These are phyloP conservation scores for Talaromyces wortmannii DNA, from an alignment of 495 filamentous ascomycete genomes.

Conservation along the genomic window DNA sequence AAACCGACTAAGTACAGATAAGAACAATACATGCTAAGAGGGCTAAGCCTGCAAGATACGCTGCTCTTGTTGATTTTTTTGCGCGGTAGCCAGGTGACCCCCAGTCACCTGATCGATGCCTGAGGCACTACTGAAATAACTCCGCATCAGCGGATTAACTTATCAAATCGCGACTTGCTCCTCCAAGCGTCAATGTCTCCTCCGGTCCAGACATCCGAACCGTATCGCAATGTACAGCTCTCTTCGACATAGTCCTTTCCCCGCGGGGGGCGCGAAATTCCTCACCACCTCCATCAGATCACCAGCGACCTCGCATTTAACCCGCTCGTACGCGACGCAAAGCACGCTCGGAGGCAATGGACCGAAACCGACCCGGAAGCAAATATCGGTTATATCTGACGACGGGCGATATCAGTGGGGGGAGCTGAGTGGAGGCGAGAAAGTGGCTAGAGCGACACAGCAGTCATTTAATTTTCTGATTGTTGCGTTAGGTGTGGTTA, in stretches of 20 bases:
- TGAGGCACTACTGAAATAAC: no score
- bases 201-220: no score
- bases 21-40: no score
- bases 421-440: conserved; percentile 66
- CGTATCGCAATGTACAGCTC: background rate
- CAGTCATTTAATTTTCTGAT: conserved; percentile 83
- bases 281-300: conserved; percentile 11
- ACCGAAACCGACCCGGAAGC: conserved; percentile 39
- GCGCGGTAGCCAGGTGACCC: no score
- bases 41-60: no score
- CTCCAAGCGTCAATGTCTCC: no score
- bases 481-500: conserved; percentile 63
- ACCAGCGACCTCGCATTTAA: conserved; percentile 4
- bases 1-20: no score
- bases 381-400: conserved; percentile 76
- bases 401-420: conserved; percentile 75
- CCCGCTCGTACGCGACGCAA: conserved; percentile 45
- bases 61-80: no score
- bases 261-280: conserved; percentile 7
- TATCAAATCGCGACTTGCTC: no score
- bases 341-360: conserved; percentile 26
- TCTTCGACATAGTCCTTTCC: conserved; percentile 12
- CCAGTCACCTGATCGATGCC: no score
- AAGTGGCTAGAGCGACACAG: conserved; percentile 78
- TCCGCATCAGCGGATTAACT: no score